Percentiles rank a stretch among this genome's conserved stretches.
phyloP scores from a whole-genome alignment of 306 rosid species.

The Fagus crenata region DNA sequence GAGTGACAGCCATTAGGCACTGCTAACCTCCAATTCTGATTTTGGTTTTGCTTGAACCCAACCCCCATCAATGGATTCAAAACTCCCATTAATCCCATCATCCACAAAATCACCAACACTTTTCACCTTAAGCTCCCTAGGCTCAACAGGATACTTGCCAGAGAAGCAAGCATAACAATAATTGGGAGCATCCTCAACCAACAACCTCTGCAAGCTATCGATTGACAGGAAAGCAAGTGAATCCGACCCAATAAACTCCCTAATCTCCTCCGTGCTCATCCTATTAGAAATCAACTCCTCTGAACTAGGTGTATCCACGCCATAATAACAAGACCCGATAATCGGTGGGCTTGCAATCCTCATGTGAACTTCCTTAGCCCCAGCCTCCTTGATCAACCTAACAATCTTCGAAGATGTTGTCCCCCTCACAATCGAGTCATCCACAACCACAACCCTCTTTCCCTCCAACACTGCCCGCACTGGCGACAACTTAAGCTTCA shows the following conservation, averaged over 20 bases:
- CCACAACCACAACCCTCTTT: slow-evolving; percentile 93
- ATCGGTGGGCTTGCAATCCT: slow-evolving; percentile 96
- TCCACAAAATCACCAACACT: slow-evolving; percentile 86
- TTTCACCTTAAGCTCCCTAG: slow-evolving; percentile 77
- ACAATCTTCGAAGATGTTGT: slow-evolving; percentile 93
- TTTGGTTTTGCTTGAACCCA: slow-evolving; percentile 70
- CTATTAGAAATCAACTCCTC: slow-evolving; percentile 93
- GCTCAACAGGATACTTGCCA: slow-evolving; percentile 93
- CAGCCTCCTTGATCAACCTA: slow-evolving; percentile 85
- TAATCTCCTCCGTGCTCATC: slow-evolving; percentile 81
- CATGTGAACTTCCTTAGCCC: slow-evolving; percentile 98
- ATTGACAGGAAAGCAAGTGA: slow-evolving; percentile 86
- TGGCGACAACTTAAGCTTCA: slow-evolving; percentile 74
- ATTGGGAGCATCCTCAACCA: slow-evolving; percentile 53
- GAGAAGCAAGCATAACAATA: slow-evolving; percentile 93
- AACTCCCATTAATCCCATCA: slow-evolving; percentile 86
- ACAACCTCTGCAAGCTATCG: slow-evolving; percentile 55
- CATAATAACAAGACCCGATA: slow-evolving; percentile 86
- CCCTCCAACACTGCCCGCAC: slow-evolving; percentile 91
- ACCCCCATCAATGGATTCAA: slow-evolving; percentile 77
- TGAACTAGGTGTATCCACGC: slow-evolving; percentile 93
- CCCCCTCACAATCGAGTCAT: slow-evolving; percentile 94
- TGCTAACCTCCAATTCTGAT: slow-evolving; percentile 33
- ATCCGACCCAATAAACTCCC: slow-evolving; percentile 82
- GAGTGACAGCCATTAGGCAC: slow-evolving; percentile 10